Evolutionary conservation across 768 basidiomycete species (phyloP).

Genomic region (Rhodosporidiobolus odoratus): DNA sequence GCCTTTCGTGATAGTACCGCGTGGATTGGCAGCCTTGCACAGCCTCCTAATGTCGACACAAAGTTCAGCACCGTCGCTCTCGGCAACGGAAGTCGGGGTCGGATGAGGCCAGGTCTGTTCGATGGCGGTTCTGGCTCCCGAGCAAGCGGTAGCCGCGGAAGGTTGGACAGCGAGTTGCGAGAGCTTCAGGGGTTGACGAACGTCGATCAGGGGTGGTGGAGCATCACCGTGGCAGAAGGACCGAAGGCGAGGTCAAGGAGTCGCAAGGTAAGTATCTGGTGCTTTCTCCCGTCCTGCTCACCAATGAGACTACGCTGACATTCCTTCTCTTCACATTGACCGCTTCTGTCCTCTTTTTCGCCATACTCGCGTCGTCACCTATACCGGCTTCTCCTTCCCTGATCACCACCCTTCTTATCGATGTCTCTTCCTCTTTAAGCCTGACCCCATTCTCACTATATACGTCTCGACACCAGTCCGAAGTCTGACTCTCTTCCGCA

Average conservation of each 20-base stretch:
- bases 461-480: conserved; percentile 68
- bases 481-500: conserved; percentile 78
- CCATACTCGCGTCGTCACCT: no score
- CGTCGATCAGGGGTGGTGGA: conserved; percentile 70
- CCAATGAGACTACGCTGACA: not conserved
- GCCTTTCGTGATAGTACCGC: not conserved
- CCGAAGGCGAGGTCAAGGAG: conserved; percentile 54
- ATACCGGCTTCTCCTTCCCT: no score
- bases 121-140: not conserved
- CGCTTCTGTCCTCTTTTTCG: no score
- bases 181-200: conserved; percentile 3
- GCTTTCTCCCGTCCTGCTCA: conserved; percentile 41
- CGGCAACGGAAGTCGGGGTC: not conserved
- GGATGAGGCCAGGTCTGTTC: conserved; percentile 3
- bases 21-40: conserved; percentile 14
- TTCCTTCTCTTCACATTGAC: no score
- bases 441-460: conserved; percentile 40
- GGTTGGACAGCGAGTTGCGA: not conserved
- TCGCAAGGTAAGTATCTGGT: conserved; percentile 54
- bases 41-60: conserved; percentile 1
- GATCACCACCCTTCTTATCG: no score
- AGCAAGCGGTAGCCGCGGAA: not conserved
- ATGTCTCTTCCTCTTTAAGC: not conserved
- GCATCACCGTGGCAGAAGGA: conserved; percentile 65
- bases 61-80: conserved; percentile 23